A percentile compares a stretch with the other conserved stretches of the same genome.
Conservation (phyloP, 1,284 basidiomycete species). For the Flammula alnicola region DNA sequence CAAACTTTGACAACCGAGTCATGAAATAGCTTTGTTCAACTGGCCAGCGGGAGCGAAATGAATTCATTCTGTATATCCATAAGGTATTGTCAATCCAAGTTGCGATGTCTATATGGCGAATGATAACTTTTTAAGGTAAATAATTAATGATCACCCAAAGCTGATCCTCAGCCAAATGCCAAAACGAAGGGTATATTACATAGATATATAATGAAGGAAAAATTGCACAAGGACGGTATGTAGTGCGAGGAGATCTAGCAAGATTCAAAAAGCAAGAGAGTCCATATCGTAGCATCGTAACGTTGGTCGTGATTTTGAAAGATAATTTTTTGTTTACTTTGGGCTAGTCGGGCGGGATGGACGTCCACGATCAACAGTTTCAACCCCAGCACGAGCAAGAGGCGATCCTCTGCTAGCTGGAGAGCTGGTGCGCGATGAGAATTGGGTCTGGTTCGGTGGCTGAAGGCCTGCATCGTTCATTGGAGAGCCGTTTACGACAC, state of each 20-base stretch:
- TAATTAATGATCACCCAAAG: constrained; percentile 5
- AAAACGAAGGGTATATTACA: constrained; percentile 21
- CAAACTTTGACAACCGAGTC: too few relatives aligned
- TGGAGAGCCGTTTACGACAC: constrained; percentile 22
- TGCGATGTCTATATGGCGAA: neutral
- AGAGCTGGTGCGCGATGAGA: constrained; percentile 44
- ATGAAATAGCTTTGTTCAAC: too few relatives aligned
- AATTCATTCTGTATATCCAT: neutral
- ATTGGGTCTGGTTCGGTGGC: constrained; percentile 41
- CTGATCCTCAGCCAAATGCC: too few relatives aligned
- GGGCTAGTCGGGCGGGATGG: constrained; percentile 44
- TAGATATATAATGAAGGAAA: constrained; percentile 14
- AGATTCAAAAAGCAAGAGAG: constrained; percentile 12
- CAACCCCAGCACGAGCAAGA: constrained; percentile 37
- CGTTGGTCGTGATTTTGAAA: constrained; percentile 5
- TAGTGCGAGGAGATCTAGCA: constrained; percentile 21
- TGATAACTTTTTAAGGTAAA: neutral
- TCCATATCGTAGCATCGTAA: constrained; percentile 13
- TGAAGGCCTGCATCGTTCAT: constrained; percentile 34
- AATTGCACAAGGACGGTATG: constrained; percentile 8
- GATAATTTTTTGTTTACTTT: constrained; percentile 26
- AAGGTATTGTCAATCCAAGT: neutral
- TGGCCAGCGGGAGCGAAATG: too few relatives aligned
- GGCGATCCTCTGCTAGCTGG: constrained; percentile 47
- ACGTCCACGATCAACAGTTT: constrained; percentile 30